Evolutionary conservation across 2,329 filamentous ascomycete species (phyloP).

Genomic region (Colletotrichum tropicale): DNA sequence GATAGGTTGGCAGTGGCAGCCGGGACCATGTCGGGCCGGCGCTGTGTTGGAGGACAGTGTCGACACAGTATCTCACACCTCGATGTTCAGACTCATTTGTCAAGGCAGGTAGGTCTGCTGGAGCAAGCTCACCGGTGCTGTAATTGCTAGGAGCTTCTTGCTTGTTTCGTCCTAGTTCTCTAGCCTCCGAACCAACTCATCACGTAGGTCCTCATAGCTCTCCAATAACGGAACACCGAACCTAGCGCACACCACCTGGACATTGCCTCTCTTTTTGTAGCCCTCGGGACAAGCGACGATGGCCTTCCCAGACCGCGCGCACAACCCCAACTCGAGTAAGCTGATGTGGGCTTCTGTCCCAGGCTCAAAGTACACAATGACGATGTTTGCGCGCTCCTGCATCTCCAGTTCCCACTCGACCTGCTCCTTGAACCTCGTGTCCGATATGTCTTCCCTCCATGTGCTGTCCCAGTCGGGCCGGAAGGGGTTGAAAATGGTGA

Average conservation of each 20-base stretch:
- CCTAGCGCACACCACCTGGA: slow-evolving; percentile 59
- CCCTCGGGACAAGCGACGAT: slow-evolving; percentile 57
- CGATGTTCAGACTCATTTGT: background rate
- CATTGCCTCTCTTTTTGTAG: slow-evolving; percentile 65
- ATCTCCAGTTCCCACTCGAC: slow-evolving; percentile 66
- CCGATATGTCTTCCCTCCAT: slow-evolving; percentile 54
- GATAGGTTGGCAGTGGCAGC: background rate
- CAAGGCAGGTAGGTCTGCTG: background rate
- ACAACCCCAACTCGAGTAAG: slow-evolving; percentile 65
- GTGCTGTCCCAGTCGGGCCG: slow-evolving; percentile 60
- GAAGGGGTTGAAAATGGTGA: slow-evolving; percentile 64
- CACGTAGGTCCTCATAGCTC: slow-evolving; percentile 43
- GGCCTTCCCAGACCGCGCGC: slow-evolving; percentile 44
- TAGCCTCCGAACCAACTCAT: slow-evolving; percentile 37
- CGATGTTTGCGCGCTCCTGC: slow-evolving; percentile 55
- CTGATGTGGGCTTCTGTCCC: slow-evolving; percentile 59
- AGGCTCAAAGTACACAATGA: slow-evolving; percentile 62
- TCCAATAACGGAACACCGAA: slow-evolving; percentile 50
- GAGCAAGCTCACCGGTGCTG: background rate
- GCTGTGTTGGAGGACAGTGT: background rate
- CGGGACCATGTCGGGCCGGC: background rate
- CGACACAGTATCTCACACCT: background rate
- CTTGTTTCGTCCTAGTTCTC: background rate
- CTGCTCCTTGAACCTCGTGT: slow-evolving; percentile 55
- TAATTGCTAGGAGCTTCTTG: too few species aligned